Evolutionary conservation across 768 basidiomycete genomes (phyloP), one percentile per base, ranked within the genome.

Genomic region (Plicaturopsis crispa): DNA sequence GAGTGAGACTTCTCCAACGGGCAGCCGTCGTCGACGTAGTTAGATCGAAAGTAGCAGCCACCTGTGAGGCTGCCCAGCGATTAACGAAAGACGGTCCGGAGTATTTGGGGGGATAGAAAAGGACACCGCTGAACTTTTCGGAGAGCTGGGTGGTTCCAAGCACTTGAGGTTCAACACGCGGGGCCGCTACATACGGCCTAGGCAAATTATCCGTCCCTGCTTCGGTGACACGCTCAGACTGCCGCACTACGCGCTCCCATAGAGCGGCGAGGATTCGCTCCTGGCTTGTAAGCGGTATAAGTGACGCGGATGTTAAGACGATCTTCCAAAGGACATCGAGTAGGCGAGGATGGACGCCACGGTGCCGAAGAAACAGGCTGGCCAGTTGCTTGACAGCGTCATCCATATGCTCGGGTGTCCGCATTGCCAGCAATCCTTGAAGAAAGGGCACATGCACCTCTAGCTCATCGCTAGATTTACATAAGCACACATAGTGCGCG

Each of bases 371-470:
- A 26, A 66, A 44, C 36, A 46, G 48, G 11, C 51, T 43, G 48
- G 59, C 67, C 33, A 79, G 47, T 39, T 57, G 46, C 6, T 51
- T 36, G 26, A 70, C 57, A 48, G 54, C 53, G n/a, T 53, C 48
- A 4, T 55, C 40, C 10, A 62, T 47, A 30, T 57, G 54, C 24
- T 51, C 48, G 12, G 47, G 31, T 11, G 58, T 52, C 4, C 42
- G 48, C 31, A 47, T 47, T 7, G 52, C 48, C 20, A 70, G 47
- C 21, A 76, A 62, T 0, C 62, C 52, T 17, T 62, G 52, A 6
- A 77, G 55, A 50, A 70, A 79, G 8, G 68, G 58, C 3, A 69
- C 40, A 33, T 78, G 75, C 18, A 73, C 52, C 22, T 67, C 65
- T 6, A 66, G 58, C 26, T 62, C 57, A 19, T 49, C 42, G n/a